phyloP scores from a whole-genome alignment of 257 asterid genomes.

The Plantago ovata region DNA sequence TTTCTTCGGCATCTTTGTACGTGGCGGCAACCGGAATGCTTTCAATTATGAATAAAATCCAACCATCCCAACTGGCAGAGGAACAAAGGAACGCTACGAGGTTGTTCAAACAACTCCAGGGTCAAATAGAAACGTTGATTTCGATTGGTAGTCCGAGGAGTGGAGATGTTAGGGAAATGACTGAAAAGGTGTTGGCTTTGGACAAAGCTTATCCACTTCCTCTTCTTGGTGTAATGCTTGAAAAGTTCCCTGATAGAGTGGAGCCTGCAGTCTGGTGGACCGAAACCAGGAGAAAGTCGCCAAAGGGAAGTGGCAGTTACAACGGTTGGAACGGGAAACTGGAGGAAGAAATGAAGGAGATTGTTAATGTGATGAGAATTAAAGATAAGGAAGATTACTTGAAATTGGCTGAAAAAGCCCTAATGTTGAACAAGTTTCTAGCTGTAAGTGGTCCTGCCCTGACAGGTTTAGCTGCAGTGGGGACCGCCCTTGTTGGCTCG shows the following conservation, averaged over 20 bases:
- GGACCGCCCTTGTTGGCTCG: constrained; percentile 36
- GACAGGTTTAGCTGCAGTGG: constrained; percentile 59
- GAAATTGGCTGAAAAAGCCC: constrained; percentile 43
- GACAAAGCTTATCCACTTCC: constrained; percentile 69
- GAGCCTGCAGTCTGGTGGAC: constrained; percentile 74
- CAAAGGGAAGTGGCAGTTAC: background rate
- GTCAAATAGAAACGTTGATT: constrained; percentile 40
- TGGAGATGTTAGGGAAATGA: constrained; percentile 40
- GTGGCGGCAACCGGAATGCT: constrained; percentile 49
- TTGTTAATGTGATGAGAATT: constrained; percentile 26
- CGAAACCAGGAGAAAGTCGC: constrained; percentile 17
- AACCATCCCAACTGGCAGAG: constrained; percentile 76
- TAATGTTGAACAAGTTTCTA: constrained; percentile 46
- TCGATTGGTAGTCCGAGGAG: constrained; percentile 31
- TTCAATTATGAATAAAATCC: constrained; percentile 47
- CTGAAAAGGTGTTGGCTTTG: constrained; percentile 57
- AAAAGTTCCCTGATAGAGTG: constrained; percentile 38
- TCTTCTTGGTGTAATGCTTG: constrained; percentile 43
- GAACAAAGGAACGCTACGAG: constrained; percentile 70
- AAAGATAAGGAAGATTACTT: constrained; percentile 55
- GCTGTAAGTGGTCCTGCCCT: constrained; percentile 50
- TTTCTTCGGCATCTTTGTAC: constrained; percentile 41
- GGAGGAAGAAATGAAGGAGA: constrained; percentile 55
- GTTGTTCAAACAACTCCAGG: constrained; percentile 49
- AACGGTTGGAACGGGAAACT: constrained; percentile 52